phyloP scores from a whole-genome alignment of 2,329 filamentous ascomycete species.

The Graphilbum sp. region DNA sequence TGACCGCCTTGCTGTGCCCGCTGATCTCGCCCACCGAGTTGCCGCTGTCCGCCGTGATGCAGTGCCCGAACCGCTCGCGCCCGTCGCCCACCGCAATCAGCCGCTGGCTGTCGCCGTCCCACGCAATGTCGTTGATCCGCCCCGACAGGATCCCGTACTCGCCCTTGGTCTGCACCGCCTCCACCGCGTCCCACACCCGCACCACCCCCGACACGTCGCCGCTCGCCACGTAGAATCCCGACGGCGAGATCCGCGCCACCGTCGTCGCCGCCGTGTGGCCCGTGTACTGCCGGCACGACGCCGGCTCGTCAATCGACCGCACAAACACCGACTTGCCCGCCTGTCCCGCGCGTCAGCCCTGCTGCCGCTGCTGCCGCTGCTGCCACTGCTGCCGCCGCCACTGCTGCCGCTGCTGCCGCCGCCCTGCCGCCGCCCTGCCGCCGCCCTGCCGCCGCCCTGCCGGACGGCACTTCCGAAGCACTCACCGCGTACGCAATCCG shows the following conservation, averaged over 20 bases:
- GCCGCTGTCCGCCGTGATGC: constrained; percentile 87
- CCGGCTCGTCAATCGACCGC: constrained; percentile 80
- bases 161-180: constrained; percentile 71
- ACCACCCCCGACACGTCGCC: constrained; percentile 76
- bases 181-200: constrained; percentile 82
- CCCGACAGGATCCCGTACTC: constrained; percentile 92
- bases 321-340: constrained; percentile 95
- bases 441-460: no score
- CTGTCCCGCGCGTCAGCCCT: no score
- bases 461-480: no score
- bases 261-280: constrained; percentile 80
- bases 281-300: constrained; percentile 75
- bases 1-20: constrained; percentile 82
- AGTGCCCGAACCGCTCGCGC: constrained; percentile 83
- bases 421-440: neutral
- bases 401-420: neutral
- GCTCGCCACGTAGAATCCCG: constrained; percentile 86
- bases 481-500: constrained; percentile 82
- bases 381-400: neutral
- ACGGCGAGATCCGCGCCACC: constrained; percentile 85
- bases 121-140: constrained; percentile 88
- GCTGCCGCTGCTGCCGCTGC: neutral
- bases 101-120: constrained; percentile 93
- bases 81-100: constrained; percentile 94
- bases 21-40: constrained; percentile 92